Evolutionary conservation across 179 eudicot species (phyloP), one percentile per base, ranked within the genome.

Genomic region (Silene vulgaris): DNA sequence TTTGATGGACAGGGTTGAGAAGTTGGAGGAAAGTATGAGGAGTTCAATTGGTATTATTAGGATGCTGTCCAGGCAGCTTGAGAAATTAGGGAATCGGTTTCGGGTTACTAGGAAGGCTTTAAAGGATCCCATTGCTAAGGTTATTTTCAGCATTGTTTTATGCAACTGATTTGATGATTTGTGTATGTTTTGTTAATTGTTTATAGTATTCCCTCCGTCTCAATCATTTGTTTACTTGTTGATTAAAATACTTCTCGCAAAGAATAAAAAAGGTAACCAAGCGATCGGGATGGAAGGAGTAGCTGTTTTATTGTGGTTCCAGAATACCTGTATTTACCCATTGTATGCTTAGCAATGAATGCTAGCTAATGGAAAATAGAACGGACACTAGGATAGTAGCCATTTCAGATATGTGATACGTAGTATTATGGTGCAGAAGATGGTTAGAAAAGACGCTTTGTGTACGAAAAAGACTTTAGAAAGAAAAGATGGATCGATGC

Each of bases 121-220:
- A 80, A 96, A 88, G 79, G 91, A 89, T 12, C 98, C 99, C 37
- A 91, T 96, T 78, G 80, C 92, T 65, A 90, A 93, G 98, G 99
- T 95, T 2, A 4, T 16, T 56, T 6, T 56, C 20, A 56, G 60
- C 52, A 4, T 56, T 56, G 4, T 56, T 7, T n/a, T 54, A 16
- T 56, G 60, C 60, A 56, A 3, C n/a, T 56, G 1, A 56, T 16
- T 56, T 56, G 20, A 16, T 56, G 60, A 54, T 54, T 54, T n/a
- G 1, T 54, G 7, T 13, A 14, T 52, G 3, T 14, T 14, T 14
- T 52, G 57, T 52, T 14, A 52, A 17, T 52, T 52, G 57, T 52
- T 52, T 52, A 40, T 40, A 8, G 11, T 40, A 40, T 40, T 8
- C 48, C 1, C 2, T 40, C 48, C 48, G 48, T 40, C 48, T 40